Conservation (phyloP, 164 flowering plant species). For the Protea cynaroides region DNA sequence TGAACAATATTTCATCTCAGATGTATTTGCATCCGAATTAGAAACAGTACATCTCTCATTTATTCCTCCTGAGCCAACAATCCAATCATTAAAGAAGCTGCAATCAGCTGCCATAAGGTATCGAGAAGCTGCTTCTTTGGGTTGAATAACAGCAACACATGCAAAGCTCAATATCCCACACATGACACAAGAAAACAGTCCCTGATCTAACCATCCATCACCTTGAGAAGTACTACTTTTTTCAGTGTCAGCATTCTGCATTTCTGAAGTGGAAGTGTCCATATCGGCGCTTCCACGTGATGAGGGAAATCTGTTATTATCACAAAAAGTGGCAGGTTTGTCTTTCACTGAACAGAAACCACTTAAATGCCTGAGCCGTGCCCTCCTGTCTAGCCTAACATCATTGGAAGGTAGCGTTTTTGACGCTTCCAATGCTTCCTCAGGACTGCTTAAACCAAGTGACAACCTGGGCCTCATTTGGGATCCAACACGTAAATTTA, state of each 20-base stretch:
- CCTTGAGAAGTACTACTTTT: slow-evolving; percentile 21
- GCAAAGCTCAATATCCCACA: slow-evolving; percentile 89
- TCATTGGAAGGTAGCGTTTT: slow-evolving; percentile 24
- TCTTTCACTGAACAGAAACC: slow-evolving; percentile 36
- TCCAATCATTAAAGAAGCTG: slow-evolving; percentile 54
- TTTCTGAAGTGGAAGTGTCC: slow-evolving; percentile 16
- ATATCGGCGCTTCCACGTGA: slow-evolving; percentile 18
- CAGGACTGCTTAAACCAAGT: slow-evolving; percentile 39
- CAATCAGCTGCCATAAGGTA: slow-evolving; percentile 75
- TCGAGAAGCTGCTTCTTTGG: slow-evolving; percentile 61
- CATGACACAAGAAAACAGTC: slow-evolving; percentile 83
- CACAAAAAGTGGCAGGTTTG: slow-evolving; percentile 30
- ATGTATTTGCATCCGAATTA: slow-evolving; percentile 19
- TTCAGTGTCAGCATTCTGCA: slow-evolving; percentile 15
- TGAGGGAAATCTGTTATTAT: slow-evolving; percentile 21
- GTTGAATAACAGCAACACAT: slow-evolving; percentile 80
- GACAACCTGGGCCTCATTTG: slow-evolving; percentile 41
- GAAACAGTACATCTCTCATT: slow-evolving; percentile 18
- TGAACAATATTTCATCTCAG: slow-evolving; percentile 25
- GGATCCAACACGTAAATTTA: slow-evolving; percentile 45
- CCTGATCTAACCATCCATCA: slow-evolving; percentile 52
- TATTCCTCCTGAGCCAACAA: slow-evolving; percentile 33
- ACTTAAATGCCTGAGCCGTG: slow-evolving; percentile 25
- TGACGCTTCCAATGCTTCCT: slow-evolving; percentile 35
- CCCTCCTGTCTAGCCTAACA: slow-evolving; percentile 28